phyloP scores from a whole-genome alignment of 768 basidiomycete species.

The Paxillus ammoniavirescens region DNA sequence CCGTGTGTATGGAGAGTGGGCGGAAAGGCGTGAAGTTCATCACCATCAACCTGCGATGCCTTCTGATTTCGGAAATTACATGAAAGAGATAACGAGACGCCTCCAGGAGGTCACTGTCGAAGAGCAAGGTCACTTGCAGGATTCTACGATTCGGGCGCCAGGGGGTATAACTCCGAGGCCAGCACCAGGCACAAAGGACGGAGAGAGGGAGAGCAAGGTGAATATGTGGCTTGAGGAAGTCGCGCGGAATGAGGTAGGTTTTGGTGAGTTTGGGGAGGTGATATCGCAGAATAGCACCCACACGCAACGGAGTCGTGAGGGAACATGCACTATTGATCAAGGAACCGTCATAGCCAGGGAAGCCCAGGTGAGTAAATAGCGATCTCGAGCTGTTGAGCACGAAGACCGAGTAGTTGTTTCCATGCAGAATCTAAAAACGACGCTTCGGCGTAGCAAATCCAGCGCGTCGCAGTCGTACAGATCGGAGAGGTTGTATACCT shows the following conservation, averaged over 20 bases:
- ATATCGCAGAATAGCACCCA: constrained; percentile 11
- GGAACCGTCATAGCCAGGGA: constrained; percentile 17
- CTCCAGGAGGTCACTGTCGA: constrained; percentile 33
- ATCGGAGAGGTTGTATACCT: constrained; percentile 24
- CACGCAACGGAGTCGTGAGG: constrained; percentile 12
- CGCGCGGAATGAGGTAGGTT: constrained; percentile 33
- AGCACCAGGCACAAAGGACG: constrained; percentile 16
- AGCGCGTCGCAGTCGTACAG: constrained; percentile 18
- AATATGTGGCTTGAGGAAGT: constrained; percentile 58
- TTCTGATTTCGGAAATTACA: constrained; percentile 26
- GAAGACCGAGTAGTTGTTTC: neutral
- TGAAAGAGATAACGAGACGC: constrained; percentile 35
- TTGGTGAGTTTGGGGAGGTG: constrained; percentile 23
- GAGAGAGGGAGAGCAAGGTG: constrained; percentile 36
- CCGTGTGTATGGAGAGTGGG: constrained; percentile 33
- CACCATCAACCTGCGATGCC: constrained; percentile 20
- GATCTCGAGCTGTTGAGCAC: neutral
- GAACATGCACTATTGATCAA: constrained; percentile 9
- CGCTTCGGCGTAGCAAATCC: constrained; percentile 22
- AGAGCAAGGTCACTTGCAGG: constrained; percentile 26
- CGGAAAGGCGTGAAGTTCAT: constrained; percentile 26
- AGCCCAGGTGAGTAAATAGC: constrained; percentile 17
- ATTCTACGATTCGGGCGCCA: constrained; percentile 14
- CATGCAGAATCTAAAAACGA: constrained; percentile 8
- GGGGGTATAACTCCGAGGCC: constrained; percentile 1